These are phyloP conservation scores for Cordyceps cateniannulata DNA, from an alignment of 2,329 filamentous ascomycete genomes.

Conservation along the genomic window DNA sequence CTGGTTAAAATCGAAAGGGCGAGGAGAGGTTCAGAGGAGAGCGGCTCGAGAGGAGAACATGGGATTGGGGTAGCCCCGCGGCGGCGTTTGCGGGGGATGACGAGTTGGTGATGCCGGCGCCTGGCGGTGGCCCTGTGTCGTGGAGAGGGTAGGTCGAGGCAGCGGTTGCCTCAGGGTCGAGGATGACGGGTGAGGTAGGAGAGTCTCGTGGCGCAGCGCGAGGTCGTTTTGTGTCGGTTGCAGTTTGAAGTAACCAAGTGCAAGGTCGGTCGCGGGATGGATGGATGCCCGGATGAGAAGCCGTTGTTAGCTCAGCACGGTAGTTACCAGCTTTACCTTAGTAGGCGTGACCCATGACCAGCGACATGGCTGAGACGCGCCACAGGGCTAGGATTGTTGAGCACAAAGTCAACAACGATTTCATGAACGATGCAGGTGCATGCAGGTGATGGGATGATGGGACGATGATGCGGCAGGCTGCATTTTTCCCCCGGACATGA, in stretches of 20 bases:
- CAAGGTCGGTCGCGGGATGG: not conserved
- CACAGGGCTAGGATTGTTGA: not conserved
- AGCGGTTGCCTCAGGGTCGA: not conserved
- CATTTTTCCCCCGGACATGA: not conserved
- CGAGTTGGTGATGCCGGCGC: not conserved
- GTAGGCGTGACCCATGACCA: slow-evolving; percentile 6
- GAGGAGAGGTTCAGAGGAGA: not conserved
- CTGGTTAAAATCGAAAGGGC: not conserved
- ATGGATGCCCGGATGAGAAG: not conserved
- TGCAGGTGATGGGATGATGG: not conserved
- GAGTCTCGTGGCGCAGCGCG: not conserved
- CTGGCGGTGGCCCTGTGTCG: not conserved
- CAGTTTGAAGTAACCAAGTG: not conserved
- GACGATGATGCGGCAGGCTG: not conserved
- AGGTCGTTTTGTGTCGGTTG: not conserved
- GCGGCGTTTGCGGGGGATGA: slow-evolving; percentile 2
- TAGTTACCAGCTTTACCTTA: not conserved
- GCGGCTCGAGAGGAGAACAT: not conserved
- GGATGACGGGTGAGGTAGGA: not conserved
- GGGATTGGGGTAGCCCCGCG: not conserved
- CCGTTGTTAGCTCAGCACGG: slow-evolving; percentile 6
- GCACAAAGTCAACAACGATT: not conserved
- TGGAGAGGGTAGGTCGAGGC: not conserved
- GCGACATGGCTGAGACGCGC: slow-evolving; percentile 5
- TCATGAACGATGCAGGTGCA: not conserved